These are phyloP conservation scores for Cubamyces lactineus DNA, from an alignment of 768 basidiomycete species.

Conservation along the genomic window DNA sequence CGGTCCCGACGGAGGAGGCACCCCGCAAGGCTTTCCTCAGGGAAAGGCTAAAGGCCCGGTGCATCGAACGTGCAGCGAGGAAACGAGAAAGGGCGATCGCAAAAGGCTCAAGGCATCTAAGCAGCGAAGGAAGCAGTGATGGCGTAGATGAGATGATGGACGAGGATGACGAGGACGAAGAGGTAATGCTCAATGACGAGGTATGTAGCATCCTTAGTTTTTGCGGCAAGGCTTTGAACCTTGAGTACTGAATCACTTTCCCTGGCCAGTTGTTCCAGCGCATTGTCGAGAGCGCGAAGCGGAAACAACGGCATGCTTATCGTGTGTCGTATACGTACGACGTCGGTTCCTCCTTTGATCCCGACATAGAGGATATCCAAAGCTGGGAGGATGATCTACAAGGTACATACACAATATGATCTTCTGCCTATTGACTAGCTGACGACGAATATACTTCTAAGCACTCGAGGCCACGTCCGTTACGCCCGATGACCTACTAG, in stretches of 20 bases:
- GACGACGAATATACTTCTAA: background rate
- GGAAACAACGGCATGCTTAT: constrained; percentile 55
- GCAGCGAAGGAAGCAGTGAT: constrained; percentile 53
- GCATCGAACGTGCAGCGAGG: constrained; percentile 61
- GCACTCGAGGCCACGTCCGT: constrained; percentile 29
- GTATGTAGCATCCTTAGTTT: constrained; percentile 36
- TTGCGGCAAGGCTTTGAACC: background rate
- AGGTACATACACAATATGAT: constrained; percentile 36
- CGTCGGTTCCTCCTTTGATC: constrained; percentile 79
- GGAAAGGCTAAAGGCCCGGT: constrained; percentile 62
- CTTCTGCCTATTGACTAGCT: background rate
- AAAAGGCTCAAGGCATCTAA: constrained; percentile 34
- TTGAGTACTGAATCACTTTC: background rate
- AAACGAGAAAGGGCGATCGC: constrained; percentile 53
- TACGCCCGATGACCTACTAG: constrained; percentile 50
- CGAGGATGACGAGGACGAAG: constrained; percentile 59
- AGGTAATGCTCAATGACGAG: constrained; percentile 65
- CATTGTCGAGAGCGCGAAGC: constrained; percentile 58
- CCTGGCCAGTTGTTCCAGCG: constrained; percentile 60
- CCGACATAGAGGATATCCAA: constrained; percentile 63
- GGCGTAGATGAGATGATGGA: constrained; percentile 54
- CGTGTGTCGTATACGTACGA: constrained; percentile 66
- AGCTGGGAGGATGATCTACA: constrained; percentile 63
- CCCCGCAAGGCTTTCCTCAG: constrained; percentile 59
- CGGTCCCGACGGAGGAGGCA: constrained; percentile 38